Base-by-base conservation (phyloP, 2,329 filamentous ascomycete genomes). In the Pseudogymnoascus sp. region DNA sequence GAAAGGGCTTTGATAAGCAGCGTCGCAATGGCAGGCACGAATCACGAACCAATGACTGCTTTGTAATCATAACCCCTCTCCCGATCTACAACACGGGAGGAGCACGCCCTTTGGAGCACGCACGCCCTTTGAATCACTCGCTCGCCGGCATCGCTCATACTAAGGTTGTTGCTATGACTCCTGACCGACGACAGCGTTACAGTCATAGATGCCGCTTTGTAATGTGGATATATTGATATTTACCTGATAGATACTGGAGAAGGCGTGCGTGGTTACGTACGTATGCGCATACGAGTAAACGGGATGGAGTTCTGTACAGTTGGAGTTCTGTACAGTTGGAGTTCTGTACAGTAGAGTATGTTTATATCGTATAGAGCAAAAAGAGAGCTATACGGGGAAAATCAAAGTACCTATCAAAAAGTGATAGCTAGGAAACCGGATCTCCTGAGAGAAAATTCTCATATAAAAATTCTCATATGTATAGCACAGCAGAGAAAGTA, bases 181-280 rank as follows among this genome's bases (percentile, higher is more conserved):
- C 45, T 55, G 23, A n/a, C 45, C 45, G 45, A 55, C 41, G 28
- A 43, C 45, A 49, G 21, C 43, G 43, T 55, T 31, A n/a, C 45
- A 55, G 45, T 55, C 45, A 55, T 33, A 55, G n/a, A 31, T 33
- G 45, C 6, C 18, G 23, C 14, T 33, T 55, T 18, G 45, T 55
- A 25, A 55, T 33, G 4, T 33, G 21, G 45, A 7, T 55, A 55
- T 55, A 55, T 55, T 25, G 2, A 8, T 2, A 31, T 3, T 33
- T 33, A 31, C 25, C 7, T 52, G 45, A 55, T 55, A 55, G 45
- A 55, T 55, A 55, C 25, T 14, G 11, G 8, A 5, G 4, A 28
- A 31, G 28, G 28, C 28, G 28, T 23, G 7, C 2, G 12, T 7
- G 11, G 41, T 8, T n/a, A 28, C 23, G 23, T 43, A 45, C 45